These are phyloP conservation scores for Lichtheimia ornata DNA, from an alignment of 371 early-diverging fungal genomes.

Conservation along the genomic window DNA sequence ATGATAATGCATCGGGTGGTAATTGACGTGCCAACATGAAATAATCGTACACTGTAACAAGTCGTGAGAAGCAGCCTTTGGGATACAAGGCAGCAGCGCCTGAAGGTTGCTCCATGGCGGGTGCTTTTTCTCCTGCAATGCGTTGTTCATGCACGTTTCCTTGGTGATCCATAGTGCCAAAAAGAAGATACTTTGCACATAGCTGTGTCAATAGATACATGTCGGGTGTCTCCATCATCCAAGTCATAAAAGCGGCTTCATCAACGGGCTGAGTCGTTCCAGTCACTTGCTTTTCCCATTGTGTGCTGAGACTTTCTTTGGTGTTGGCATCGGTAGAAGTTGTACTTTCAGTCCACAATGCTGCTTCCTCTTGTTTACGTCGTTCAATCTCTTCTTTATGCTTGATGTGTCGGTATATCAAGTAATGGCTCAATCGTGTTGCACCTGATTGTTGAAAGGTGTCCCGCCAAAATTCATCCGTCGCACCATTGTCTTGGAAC, in stretches of 20 bases:
- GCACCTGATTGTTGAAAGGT: background rate
- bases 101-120: constrained; percentile 14
- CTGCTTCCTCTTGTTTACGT: constrained; percentile 19
- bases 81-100: constrained; percentile 1
- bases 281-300: constrained; percentile 21
- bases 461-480: constrained; percentile 3
- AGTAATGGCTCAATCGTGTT: constrained; percentile 18
- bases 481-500: constrained; percentile 26
- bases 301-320: background rate
- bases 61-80: constrained; percentile 20
- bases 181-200: background rate
- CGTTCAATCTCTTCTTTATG: constrained; percentile 8
- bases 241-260: constrained; percentile 23
- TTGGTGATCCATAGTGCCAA: constrained; percentile 18
- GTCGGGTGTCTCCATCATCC: constrained; percentile 17
- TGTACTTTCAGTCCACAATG: constrained; percentile 18
- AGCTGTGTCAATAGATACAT: background rate
- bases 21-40: constrained; percentile 33
- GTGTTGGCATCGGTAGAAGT: background rate
- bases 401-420: constrained; percentile 17
- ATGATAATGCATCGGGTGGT: constrained; percentile 32
- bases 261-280: constrained; percentile 11
- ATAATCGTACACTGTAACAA: constrained; percentile 38
- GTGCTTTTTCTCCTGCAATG: constrained; percentile 23
- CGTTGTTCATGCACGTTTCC: constrained; percentile 20